Conservation (phyloP, 371 early-diverging fungal genomes). For the Mortierella sp. region DNA sequence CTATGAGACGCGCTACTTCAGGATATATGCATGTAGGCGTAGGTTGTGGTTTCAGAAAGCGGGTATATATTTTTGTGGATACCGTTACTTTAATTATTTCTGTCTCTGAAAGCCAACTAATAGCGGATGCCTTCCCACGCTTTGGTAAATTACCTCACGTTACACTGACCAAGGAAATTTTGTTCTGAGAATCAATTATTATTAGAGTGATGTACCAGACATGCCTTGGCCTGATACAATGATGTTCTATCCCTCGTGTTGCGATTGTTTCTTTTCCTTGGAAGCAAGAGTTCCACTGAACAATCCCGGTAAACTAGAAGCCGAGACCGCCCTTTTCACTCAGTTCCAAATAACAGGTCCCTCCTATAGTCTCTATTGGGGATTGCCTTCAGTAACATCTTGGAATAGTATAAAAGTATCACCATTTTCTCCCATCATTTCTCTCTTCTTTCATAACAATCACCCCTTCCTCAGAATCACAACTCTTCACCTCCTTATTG, state of each 20-base stretch:
- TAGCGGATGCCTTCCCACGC: neutral
- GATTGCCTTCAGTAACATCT: neutral
- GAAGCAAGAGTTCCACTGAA: neutral
- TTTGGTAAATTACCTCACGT: neutral
- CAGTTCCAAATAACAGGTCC: neutral
- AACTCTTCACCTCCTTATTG: neutral
- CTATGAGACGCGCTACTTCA: no score
- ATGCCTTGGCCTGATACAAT: neutral
- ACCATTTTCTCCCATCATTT: neutral
- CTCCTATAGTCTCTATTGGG: neutral
- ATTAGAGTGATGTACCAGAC: neutral
- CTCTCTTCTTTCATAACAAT: neutral
- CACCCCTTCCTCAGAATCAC: neutral
- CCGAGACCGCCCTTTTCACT: neutral
- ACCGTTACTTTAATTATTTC: no score
- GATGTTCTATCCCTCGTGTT: neutral
- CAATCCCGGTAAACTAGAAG: neutral
- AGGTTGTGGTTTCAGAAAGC: no score
- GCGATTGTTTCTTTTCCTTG: neutral
- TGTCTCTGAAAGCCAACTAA: neutral
- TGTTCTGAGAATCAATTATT: neutral
- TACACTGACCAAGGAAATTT: neutral
- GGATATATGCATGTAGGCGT: no score
- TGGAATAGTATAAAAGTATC: neutral
- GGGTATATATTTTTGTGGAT: no score